Evolutionary conservation across 2,329 filamentous ascomycete species (phyloP), one percentile per base, ranked within the genome.

Genomic region (Aureobasidium zeae): DNA sequence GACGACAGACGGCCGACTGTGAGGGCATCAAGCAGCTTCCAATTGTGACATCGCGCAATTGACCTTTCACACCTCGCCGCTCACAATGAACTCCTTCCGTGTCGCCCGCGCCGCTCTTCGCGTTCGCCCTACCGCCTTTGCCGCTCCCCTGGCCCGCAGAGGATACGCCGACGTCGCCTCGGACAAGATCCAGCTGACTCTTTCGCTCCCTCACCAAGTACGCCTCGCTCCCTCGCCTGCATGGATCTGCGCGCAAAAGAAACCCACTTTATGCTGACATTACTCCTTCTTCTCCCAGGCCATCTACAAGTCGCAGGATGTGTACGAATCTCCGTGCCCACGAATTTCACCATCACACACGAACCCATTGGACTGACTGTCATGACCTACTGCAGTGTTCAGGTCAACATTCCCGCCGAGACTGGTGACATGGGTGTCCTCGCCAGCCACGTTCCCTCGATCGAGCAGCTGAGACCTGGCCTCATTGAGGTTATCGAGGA

Each of bases 361-460:
- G 19, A 10, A 15, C 32, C n/a, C 26, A 21, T 19, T 36, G 16
- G 26, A 38, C 45, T 45, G 22, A 49, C 31, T 48, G 71, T 59
- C 66, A n/a, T n/a, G 70, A 66, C 11, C 15, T 13, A 3, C 28
- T 71, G 70, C 62, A 87, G 83, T 70, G 81, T 96, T 63, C 91
- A 98, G 75, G 91, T 98, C 75, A 98, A 98, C 79, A 82, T 98
- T 62, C 83, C 91, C 66, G 91, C 91, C 63, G 91, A 94, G 69
- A 93, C 88, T 51, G 91, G 91, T 66, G 91, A 96, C 60, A 98
- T 98, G 91, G 91, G 91, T 83, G 83, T 98, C 60, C 83, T 98
- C 64, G 91, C 91, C 66, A 93, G 91, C 77, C 91, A 98, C 79
- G 91, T 98, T 60, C 88, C 91, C 53, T 87, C 88, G 51, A 96